Evolutionary conservation across 1,284 basidiomycete genomes (phyloP), one percentile per base, ranked within the genome.

Genomic region (Ganoderma boninense): DNA sequence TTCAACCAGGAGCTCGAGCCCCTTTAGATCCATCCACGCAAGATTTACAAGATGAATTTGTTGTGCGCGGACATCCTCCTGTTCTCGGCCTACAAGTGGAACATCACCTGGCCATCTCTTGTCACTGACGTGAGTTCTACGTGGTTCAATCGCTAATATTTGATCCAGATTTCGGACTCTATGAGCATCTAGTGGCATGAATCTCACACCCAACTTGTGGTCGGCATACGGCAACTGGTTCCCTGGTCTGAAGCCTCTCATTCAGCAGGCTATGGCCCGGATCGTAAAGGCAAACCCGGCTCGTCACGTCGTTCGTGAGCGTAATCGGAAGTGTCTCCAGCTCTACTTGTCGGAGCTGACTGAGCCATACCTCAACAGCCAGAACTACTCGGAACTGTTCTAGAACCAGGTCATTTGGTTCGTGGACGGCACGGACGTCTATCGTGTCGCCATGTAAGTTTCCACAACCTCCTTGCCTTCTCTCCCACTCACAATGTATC

Each of bases 321-420:
- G 98, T 85, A 98, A 99, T 77, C 91, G 98, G 77, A 99, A 99
- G 86, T 96, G 97, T 82, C 88, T 99, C 23, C 98, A 99, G 83
- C 87, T 99, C 29, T 99, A 99, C 84, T 99, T 97, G 42, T 99
- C 97, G 35, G 98, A 99, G 83, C 97, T 98, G 6, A 99, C 98
- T 23, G 98, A 99, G 82, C 98, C 98, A 62, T 99, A 99, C 84
- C 87, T 99, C 77, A 99, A 97, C 87, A 97, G 96, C 77, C 95
- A 94, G 87, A 98, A 98, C 83, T 97, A 98, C 82, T 97, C 97
- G 4, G 97, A 98, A 83, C 83, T 98, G 62, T 98, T 98, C 87
- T 97, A 95, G n/a, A 99, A 99, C 84, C 97, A 99, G 82, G 97
- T 99, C 81, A 99, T 99, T 75, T 99, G 97, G 98, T 99, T 99